Conservation (phyloP, 2,329 filamentous ascomycete genomes). For the Colletotrichum destructivum region DNA sequence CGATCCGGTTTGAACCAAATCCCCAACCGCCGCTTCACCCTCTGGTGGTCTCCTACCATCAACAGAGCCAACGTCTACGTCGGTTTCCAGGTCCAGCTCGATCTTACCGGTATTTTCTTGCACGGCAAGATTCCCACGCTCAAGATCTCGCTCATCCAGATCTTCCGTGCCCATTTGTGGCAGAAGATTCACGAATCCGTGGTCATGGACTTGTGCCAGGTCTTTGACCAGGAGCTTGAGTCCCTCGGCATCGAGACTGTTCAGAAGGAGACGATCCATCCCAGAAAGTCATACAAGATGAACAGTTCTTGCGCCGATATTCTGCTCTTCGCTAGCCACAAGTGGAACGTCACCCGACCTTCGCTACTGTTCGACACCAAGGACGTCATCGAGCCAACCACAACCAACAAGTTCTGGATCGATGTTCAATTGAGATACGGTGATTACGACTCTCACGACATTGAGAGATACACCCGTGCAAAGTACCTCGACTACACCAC, state of each 20-base stretch:
- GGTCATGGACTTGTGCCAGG: constrained; percentile 98
- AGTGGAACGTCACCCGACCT: constrained; percentile 97
- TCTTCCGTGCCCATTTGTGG: constrained; percentile 99
- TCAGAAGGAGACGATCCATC: constrained; percentile 99
- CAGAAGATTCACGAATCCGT: constrained; percentile 99
- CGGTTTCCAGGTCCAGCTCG: constrained; percentile 98
- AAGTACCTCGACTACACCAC: constrained; percentile 99
- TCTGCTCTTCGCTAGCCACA: constrained; percentile 95
- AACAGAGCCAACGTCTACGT: constrained; percentile 98
- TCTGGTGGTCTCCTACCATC: constrained; percentile 97
- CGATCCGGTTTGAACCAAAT: constrained; percentile 98
- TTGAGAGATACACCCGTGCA: constrained; percentile 95
- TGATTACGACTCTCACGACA: constrained; percentile 99
- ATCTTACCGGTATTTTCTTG: constrained; percentile 98
- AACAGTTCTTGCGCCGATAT: constrained; percentile 99
- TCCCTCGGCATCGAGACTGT: constrained; percentile 97
- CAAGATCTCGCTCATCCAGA: constrained; percentile 98
- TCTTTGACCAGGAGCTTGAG: constrained; percentile 97
- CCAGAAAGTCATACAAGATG: constrained; percentile 99
- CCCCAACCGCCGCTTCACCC: constrained; percentile 96
- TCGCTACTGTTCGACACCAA: constrained; percentile 97
- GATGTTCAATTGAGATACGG: constrained; percentile 97
- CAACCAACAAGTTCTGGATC: constrained; percentile 99
- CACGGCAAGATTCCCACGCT: constrained; percentile 98
- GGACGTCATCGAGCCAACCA: constrained; percentile 92